Base-by-base conservation (phyloP, 2,329 filamentous ascomycete genomes). In the Xylariaceae sp. region DNA sequence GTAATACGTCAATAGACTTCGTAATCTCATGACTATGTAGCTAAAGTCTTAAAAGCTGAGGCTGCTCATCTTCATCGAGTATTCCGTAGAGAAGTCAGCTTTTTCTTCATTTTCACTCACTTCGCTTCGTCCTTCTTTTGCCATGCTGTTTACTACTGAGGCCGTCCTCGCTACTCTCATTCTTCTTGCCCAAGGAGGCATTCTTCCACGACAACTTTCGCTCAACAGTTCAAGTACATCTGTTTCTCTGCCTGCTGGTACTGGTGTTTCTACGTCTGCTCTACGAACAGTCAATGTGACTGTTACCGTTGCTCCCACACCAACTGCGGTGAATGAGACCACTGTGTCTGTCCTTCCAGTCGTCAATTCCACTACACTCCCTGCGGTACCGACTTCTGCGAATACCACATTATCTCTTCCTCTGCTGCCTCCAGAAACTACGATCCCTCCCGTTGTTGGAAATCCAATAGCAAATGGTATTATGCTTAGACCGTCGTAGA, bases 271-370 rank as follows among this genome's bases (percentile, higher is more conserved):
- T 4, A 9, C 23, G 9, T 26, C 23, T 26, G 4, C 23, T 26
- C 23, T 26, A 26, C 23, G 4, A 26, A 26, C 23, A 26, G 23
- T 26, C 23, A 26, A 26, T 26, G 23, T 43, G 7, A 10, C 21
- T 9, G 32, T 61, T 64, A 65, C 40, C 67, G 69, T 40, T 67
- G 70, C 61, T 62, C 70, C 60, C 65, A 70, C 61, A 64, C 61
- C 44, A 63, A 63, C 32, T 62, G 65, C 43, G 57, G 62, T 65
- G 40, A 70, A 70, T 61, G 65, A 67, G 43, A 67, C 66, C 42
- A 54, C 3, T 4, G 9, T 14, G 14, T 37, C 48, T 44, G 47
- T 55, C 12, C 14, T 3, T 16, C 12, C 43, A 10, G 20, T 7
- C 16, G 12, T 12, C 26, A 43, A 19, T 19, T 46, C 37, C 43